Conservation (phyloP, 1,284 basidiomycete species). For the Ustilago shanxiensis region DNA sequence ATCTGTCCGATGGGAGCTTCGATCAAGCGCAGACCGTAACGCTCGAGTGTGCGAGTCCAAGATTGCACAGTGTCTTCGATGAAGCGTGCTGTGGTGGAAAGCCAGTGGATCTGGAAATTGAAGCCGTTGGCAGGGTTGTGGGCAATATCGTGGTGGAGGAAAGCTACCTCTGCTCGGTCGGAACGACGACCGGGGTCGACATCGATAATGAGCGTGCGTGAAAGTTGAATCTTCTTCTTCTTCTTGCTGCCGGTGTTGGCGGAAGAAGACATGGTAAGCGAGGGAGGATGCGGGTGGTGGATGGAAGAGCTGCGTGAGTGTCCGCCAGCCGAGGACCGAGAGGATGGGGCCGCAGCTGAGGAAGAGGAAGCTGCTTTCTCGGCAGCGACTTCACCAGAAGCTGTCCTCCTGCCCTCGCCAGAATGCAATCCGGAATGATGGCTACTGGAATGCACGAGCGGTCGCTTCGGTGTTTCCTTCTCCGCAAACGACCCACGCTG, state of each 20-base stretch:
- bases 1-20: slow-evolving; percentile 74
- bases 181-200: slow-evolving; percentile 62
- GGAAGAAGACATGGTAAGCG: slow-evolving; percentile 33
- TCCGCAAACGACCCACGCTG: slow-evolving; percentile 37
- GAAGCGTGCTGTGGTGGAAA: slow-evolving; percentile 93
- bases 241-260: slow-evolving; percentile 6
- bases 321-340: slow-evolving; percentile 16
- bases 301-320: slow-evolving; percentile 40
- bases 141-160: slow-evolving; percentile 68
- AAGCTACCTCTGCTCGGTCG: slow-evolving; percentile 66
- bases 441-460: slow-evolving; percentile 24
- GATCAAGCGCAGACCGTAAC: slow-evolving; percentile 90
- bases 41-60: slow-evolving; percentile 87
- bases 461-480: slow-evolving; percentile 29
- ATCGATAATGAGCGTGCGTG: slow-evolving; percentile 65
- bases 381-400: slow-evolving; percentile 1
- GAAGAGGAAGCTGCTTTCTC: slow-evolving; percentile 7
- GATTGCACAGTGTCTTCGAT: slow-evolving; percentile 89
- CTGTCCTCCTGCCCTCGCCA: slow-evolving; percentile 5
- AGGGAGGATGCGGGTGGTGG: slow-evolving; percentile 24
- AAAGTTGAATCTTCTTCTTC: slow-evolving; percentile 58
- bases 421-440: slow-evolving; percentile 15
- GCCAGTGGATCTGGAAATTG: slow-evolving; percentile 88
- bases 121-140: slow-evolving; percentile 70
- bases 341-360: slow-evolving; percentile 9